Evolutionary conservation across 2,329 filamentous ascomycete genomes (phyloP), one percentile per base, ranked within the genome.

Genomic region (Aspergillus novoparasiticus): DNA sequence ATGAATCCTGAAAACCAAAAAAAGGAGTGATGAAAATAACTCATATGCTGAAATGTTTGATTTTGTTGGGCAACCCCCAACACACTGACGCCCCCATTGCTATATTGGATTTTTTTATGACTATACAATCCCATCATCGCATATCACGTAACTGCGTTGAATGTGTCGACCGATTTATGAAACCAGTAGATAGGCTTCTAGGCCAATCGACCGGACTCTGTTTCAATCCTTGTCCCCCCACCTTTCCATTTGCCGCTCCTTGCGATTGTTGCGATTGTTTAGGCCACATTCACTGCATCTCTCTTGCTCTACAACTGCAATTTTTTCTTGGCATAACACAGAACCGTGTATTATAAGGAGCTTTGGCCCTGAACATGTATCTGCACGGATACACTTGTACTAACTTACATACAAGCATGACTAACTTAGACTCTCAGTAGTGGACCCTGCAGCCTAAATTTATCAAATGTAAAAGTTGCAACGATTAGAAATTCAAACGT

Each of bases 1-100:
- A 68, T 64, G 64, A 66, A 63, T 59, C 53, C 59, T 41, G 41
- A 67, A 65, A 67, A 68, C 61, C 63, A 68, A 66, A 46, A 66
- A 68, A 67, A 69, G 64, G 64, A 68, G 67, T 65, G 65, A 61
- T 59, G 63, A 65, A 61, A 36, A 60, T 54, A 64, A 63, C 57
- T 60, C 58, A 65, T 67, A 57, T 65, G 61, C 59, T 63, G 34
- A 56, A 51, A 59, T 50, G 9, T 61, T 57, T 53, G 48, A 23
- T 60, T 51, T 64, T 65, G 51, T 60, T 57, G 60, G 51, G 41
- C 59, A 64, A 59, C 57, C 55, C 51, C 54, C 61, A 61, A 61
- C 65, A 64, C 56, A 64, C n/a, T 41, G 50, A 59, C 36, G 46
- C 57, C 46, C 36, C 3, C 32, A 23, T 50, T 46, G n/a, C 41